Conservation (phyloP, 148 eudicot species). For the Rhododendron simsii region DNA sequence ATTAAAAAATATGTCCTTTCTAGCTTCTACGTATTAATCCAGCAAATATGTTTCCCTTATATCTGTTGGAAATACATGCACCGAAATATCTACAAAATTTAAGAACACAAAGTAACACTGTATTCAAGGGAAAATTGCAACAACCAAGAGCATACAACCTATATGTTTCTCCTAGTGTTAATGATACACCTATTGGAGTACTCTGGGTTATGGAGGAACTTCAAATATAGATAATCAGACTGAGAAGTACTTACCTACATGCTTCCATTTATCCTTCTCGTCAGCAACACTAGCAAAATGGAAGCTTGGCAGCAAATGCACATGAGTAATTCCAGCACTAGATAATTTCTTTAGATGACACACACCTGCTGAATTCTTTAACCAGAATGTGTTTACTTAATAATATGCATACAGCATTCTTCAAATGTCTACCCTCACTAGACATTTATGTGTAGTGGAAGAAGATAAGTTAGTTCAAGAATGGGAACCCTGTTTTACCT, state of each 20-base stretch:
- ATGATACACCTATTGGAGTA: background rate
- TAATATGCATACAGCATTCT: background rate
- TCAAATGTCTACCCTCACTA: background rate
- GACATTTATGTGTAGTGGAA: background rate
- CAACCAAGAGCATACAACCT: background rate
- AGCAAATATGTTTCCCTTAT: background rate
- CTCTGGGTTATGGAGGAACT: background rate
- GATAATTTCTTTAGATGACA: slow-evolving; percentile 81
- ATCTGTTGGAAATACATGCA: background rate
- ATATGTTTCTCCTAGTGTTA: background rate
- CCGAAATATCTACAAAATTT: background rate
- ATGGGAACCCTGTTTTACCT: background rate
- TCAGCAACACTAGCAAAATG: slow-evolving; percentile 93
- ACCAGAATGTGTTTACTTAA: background rate
- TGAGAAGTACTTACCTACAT: slow-evolving; percentile 40
- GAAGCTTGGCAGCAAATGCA: slow-evolving; percentile 90
- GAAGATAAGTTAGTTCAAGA: background rate
- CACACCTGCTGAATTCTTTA: slow-evolving; percentile 83
- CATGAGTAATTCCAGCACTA: slow-evolving; percentile 85
- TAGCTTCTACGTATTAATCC: background rate
- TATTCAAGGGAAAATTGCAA: background rate
- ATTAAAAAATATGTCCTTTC: background rate
- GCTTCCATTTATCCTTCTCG: slow-evolving; percentile 78
- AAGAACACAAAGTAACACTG: background rate
- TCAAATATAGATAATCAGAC: background rate